Percentiles rank a stretch among this genome's conserved stretches.
phyloP scores from a whole-genome alignment of 129 eudicot species.

The Flaveria brownii region DNA sequence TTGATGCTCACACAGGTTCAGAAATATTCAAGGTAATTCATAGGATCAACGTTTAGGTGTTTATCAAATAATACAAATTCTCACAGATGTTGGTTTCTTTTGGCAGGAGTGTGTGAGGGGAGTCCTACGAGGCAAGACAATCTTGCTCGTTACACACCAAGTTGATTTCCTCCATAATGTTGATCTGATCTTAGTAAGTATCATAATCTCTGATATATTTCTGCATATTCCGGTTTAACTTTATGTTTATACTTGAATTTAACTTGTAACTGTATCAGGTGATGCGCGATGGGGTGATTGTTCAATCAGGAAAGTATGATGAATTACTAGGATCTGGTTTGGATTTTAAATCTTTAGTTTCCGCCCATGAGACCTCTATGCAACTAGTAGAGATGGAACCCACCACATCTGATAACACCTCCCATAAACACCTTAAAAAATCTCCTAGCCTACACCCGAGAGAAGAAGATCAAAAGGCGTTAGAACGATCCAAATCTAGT shows the following conservation, averaged over 20 bases:
- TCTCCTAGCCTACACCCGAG: conserved; percentile 30
- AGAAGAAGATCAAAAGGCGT: conserved; percentile 36
- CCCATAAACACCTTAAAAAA: conserved; percentile 34
- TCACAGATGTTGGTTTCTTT: not conserved
- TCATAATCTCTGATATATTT: not conserved
- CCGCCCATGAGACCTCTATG: conserved; percentile 75
- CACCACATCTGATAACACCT: not conserved
- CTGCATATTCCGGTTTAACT: not conserved
- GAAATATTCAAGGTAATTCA: conserved; percentile 62
- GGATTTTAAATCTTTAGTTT: conserved; percentile 55
- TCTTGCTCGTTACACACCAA: conserved; percentile 87
- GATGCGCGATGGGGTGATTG: conserved; percentile 83
- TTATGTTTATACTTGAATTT: not conserved
- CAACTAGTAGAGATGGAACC: conserved; percentile 56
- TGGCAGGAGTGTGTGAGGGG: conserved; percentile 71
- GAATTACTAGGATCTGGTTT: conserved; percentile 51
- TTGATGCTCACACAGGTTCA: conserved; percentile 94
- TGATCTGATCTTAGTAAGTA: conserved; percentile 73
- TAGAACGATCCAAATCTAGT: conserved; percentile 38
- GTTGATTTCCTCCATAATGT: conserved; percentile 96
- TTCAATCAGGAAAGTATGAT: conserved; percentile 70
- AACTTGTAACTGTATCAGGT: conserved; percentile 43
- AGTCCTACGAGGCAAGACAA: conserved; percentile 65
- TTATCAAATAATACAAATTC: not conserved
- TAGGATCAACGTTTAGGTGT: not conserved